Evolutionary conservation across 1,284 basidiomycete species (phyloP), one percentile per base, ranked within the genome.

Genomic region (Mycena sp.): DNA sequence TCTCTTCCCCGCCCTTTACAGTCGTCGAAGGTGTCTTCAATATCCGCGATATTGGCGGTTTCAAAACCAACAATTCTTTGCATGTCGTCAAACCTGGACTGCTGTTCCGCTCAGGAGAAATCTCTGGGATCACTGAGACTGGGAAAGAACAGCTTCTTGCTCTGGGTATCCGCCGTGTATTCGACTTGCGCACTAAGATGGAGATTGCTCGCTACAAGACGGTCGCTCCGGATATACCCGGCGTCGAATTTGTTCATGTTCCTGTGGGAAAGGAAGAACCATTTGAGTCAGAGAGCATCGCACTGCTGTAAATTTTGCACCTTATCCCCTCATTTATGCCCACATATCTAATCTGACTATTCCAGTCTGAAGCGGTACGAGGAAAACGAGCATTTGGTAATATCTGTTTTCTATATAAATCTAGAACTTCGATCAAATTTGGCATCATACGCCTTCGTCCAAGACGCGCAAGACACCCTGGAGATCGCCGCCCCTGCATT

Each of bases 31-130:
- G 81, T 14, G 71, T 81, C 28, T 72, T 79, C 64, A 83, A 83
- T 69, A 69, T 81, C 46, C 76, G 82, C 28, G 71, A 74, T n/a
- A 67, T 81, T 25, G 79, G 80, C 7, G 75, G 72, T 7, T 74
- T 73, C 62, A 21, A 69, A n/a, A 35, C 64, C 35, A 48, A 67
- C 3, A 26, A 50, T 21, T 40, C 58, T 14, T 37, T 53, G 11
- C 55, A 58, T 35, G 21, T 53, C 28, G 68, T 78, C 58, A 78
- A 76, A 61, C 74, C 77, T 2, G 67, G 67, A 6, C 55, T 73
- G 40, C 64, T 81, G 49, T 82, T 77, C 64, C 81, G 81, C 56
- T 80, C 79, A 16, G 81, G 77, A 21, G 80, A 83, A 61, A 68
- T 77, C 6, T 72, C 75, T 1, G 66, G 68, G 25, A 77, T 83